Evolutionary conservation across 176 grass and related monocot genomes (phyloP).

Genomic region (Thalia dealbata): DNA sequence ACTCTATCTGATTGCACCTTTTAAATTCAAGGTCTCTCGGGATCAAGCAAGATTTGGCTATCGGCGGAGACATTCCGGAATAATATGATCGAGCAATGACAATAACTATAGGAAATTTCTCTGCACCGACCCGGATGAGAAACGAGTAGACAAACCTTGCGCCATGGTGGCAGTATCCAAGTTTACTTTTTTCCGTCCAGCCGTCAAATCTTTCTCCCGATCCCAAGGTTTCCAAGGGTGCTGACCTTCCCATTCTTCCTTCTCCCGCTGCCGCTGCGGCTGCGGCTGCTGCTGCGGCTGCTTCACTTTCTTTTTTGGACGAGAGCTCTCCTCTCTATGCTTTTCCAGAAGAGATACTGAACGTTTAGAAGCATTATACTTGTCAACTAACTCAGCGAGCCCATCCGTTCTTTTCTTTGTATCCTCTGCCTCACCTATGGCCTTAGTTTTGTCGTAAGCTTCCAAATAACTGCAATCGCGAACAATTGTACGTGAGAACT

Average conservation of each 20-base stretch:
- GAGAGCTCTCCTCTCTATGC: conserved; percentile 33
- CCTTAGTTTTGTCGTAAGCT: conserved; percentile 78
- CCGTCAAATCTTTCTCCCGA: conserved; percentile 76
- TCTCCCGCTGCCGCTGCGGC: conserved; percentile 43
- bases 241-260: conserved; percentile 73
- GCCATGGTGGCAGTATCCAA: conserved; percentile 57
- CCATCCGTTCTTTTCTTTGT: conserved; percentile 21
- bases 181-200: conserved; percentile 58
- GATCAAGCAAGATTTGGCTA: not conserved
- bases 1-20: not conserved
- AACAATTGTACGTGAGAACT: conserved; percentile 9
- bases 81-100: not conserved
- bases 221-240: conserved; percentile 99
- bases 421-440: conserved; percentile 57
- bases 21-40: not conserved
- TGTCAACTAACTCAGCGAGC: conserved; percentile 69
- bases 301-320: conserved; percentile 46
- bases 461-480: conserved; percentile 71
- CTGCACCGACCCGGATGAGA: conserved; percentile 60
- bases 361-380: conserved; percentile 61
- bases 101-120: conserved; percentile 62
- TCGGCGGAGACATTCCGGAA: not conserved
- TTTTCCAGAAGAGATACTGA: conserved; percentile 67
- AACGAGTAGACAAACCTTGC: conserved; percentile 63
- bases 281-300: conserved; percentile 45